Evolutionary conservation across 371 early-diverging fungal genomes (phyloP).

Genomic region (Conidiobolus incongruus): DNA sequence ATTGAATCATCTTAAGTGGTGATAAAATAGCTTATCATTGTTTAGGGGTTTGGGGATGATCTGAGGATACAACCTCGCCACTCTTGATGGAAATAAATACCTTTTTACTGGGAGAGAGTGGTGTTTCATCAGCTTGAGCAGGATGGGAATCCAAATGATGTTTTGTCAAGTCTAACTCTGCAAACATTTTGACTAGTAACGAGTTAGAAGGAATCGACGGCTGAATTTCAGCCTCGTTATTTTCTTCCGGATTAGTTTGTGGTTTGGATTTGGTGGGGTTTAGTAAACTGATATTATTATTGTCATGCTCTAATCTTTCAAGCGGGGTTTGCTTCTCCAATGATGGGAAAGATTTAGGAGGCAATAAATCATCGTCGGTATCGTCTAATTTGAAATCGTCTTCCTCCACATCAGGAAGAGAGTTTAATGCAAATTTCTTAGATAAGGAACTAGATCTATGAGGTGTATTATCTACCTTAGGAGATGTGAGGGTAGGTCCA

Average conservation of each 20-base stretch:
- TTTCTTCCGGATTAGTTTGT: no score
- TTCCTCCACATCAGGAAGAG: neutral
- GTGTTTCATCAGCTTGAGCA: neutral
- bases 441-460: neutral
- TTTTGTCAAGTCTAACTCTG: neutral
- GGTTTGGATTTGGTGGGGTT: neutral
- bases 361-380: neutral
- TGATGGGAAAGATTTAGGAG: neutral
- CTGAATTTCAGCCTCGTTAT: neutral
- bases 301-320: neutral
- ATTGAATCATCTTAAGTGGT: no score
- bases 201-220: neutral
- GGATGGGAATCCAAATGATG: neutral
- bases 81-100: slow-evolving; percentile 1
- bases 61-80: neutral
- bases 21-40: no score
- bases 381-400: neutral
- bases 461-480: neutral
- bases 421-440: neutral
- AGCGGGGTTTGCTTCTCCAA: neutral
- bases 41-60: neutral
- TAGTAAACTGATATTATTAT: neutral
- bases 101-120: neutral
- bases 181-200: slow-evolving; percentile 1
- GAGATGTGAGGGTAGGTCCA: neutral